A percentile compares a stretch with the other conserved stretches of the same genome.
phyloP scores from a whole-genome alignment of 176 grass and related monocot genomes.

The Avena insularis region DNA sequence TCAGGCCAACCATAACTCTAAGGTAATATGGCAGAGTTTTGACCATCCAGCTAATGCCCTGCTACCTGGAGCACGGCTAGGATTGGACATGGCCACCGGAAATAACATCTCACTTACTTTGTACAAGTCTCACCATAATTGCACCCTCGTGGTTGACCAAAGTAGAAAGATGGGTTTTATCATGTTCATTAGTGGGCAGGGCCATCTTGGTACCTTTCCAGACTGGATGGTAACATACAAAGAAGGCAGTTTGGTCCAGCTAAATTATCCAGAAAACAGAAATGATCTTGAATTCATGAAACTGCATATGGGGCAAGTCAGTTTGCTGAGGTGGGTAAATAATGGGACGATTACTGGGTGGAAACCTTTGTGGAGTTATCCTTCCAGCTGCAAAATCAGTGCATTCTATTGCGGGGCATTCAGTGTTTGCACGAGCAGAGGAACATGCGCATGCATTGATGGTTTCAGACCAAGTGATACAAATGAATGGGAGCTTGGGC shows the following conservation, averaged over 20 bases:
- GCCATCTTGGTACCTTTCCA: conserved; percentile 22
- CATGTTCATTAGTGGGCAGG: conserved; percentile 18
- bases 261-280: neutral
- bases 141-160: conserved; percentile 42
- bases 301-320: conserved; percentile 25
- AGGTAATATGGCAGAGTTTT: conserved; percentile 54
- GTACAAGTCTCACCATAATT: neutral
- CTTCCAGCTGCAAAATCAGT: conserved; percentile 47
- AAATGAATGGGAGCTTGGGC: conserved; percentile 16
- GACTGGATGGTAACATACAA: conserved; percentile 47
- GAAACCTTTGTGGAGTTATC: conserved; percentile 41
- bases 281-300: conserved; percentile 36
- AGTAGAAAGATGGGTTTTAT: conserved; percentile 44
- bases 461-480: conserved; percentile 43
- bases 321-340: conserved; percentile 36
- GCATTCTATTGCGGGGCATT: conserved; percentile 48
- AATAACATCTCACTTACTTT: conserved; percentile 32
- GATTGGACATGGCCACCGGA: conserved; percentile 36
- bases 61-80: conserved; percentile 53
- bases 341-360: neutral
- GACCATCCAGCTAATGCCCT: conserved; percentile 48
- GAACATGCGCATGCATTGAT: conserved; percentile 34
- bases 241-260: neutral
- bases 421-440: conserved; percentile 32
- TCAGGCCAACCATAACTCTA: neutral